Base-by-base conservation (phyloP, 768 basidiomycete species). In the Cytidiella melzeri region DNA sequence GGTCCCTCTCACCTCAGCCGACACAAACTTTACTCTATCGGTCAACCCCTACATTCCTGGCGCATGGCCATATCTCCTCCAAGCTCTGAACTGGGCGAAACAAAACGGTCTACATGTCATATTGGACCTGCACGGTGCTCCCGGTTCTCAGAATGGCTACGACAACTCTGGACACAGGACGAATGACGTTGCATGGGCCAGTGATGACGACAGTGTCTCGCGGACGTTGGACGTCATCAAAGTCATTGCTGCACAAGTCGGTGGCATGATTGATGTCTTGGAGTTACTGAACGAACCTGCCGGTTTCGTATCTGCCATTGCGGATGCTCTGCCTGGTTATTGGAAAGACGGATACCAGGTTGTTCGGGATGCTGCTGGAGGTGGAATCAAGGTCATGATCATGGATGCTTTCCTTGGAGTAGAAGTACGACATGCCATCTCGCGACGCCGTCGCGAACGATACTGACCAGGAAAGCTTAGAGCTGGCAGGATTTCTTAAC, bases 161-260 rank as follows among this genome's bases (percentile, higher is more conserved):
- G 86, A 87, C 64, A 88, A 87, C 64, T 87, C 84, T 6, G 85
- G 86, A 1, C 82, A 82, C 59, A 70, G 77, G 26, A 82, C 77
- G 0, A 56, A 61, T 19, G 68, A 68, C 45, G 79, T 84, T 2
- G 62, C 70, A 40, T 89, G 83, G 82, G 82, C 74, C 1, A 55
- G 57, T 25, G 57, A 67, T 52, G 49, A 65, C 1, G 73, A 68
- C 41, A 69, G 76, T 24, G 68, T 75, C n/a, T 71, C 81, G 41
- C 55, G 65, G 58, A 83, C 84, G 10, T 64, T 87, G 9, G 77
- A 84, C 55, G 76, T 80, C 12, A 64, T 87, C 36, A 59, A 66
- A 12, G 82, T 73, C 55, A 67, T 87, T 4, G 75, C 74, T 4
- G 64, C 70, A 45, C 71, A 80, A 46, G 61, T 81, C 9, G 79